Conservation (phyloP, 768 basidiomycete species). For the Collybia sp. region DNA sequence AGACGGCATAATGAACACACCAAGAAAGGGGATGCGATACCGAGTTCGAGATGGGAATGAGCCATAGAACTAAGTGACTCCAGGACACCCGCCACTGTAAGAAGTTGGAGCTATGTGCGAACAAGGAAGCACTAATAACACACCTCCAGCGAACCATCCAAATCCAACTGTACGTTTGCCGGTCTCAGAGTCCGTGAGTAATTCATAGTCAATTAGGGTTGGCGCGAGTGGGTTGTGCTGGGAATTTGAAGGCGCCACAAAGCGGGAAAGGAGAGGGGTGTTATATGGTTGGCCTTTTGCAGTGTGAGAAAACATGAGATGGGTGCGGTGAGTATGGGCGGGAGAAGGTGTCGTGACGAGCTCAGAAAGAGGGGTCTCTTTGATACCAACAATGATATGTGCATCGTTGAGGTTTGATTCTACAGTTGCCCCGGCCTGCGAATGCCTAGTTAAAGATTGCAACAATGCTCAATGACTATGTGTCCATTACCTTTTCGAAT, state of each 20-base stretch:
- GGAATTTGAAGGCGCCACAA: slow-evolving; percentile 29
- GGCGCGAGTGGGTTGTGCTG: slow-evolving; percentile 23
- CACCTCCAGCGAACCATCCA: slow-evolving; percentile 91
- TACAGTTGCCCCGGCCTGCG: slow-evolving; percentile 74
- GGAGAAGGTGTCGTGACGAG: slow-evolving; percentile 43
- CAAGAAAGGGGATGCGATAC: slow-evolving; percentile 79
- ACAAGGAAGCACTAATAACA: slow-evolving; percentile 11
- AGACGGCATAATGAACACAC: slow-evolving; percentile 34
- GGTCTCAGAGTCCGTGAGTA: slow-evolving; percentile 48
- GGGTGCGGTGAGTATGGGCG: slow-evolving; percentile 43
- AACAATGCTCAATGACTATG: background rate
- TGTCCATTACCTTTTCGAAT: slow-evolving; percentile 51
- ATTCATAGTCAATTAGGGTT: slow-evolving; percentile 80
- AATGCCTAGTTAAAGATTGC: background rate
- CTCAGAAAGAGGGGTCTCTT: slow-evolving; percentile 72
- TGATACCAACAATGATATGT: slow-evolving; percentile 83
- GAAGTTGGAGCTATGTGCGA: slow-evolving; percentile 1
- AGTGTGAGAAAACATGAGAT: slow-evolving; percentile 93
- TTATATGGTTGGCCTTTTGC: slow-evolving; percentile 87
- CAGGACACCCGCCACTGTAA: slow-evolving; percentile 73
- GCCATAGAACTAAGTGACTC: slow-evolving; percentile 80
- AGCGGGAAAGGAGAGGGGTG: slow-evolving; percentile 67
- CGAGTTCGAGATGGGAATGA: slow-evolving; percentile 71
- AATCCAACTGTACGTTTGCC: slow-evolving; percentile 85
- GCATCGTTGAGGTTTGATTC: slow-evolving; percentile 52